Base-by-base conservation (phyloP, 1,284 basidiomycete species). In the Irpex lacteus region DNA sequence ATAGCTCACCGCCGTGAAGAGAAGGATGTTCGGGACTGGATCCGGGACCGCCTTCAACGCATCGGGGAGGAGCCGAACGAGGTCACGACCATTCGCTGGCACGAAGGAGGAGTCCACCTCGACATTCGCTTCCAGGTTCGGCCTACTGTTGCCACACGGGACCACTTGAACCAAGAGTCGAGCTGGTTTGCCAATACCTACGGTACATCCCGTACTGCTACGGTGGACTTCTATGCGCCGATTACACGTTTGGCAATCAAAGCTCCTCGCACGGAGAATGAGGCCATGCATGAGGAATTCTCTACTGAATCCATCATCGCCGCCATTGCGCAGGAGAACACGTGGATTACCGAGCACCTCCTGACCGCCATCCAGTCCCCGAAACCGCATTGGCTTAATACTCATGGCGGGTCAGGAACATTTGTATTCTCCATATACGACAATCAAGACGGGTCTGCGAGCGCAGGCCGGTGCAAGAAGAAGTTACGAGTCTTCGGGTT, bases 391-490 rank as follows among this genome's bases (percentile, higher is more conserved):
- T 62, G 60, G 60, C 9, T 56, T 32, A 53, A 62, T 32, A 18
- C 37, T 32, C 36, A 9, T 9, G 53, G 60, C 50, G 60, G 60
- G 4, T 62, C 60, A 4, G 60, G 60, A 26, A 62, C 60, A 2
- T 62, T 62, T 18, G 38, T 62, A 13, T 62, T 62, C 21, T 9
- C 60, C 6, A 52, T 40, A 5, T 62, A 62, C 53, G 53, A 62
- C 60, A 62, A 62, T 37, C 60, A 36, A 3, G 53, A 62, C 37
- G 60, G 60, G 7, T 40, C 60, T 6, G 36, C 56, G 21, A 62
- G 60, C 38, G 60, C 34, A 19, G 60, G 60, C 5, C 56, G 60
- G 60, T 62, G 60, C 60, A 62, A 62, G 60, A 54, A 56, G 52
- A 38, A 37, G 55, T 38, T 62, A 15, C 54, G 54, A 5, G 13